Evolutionary conservation across 1,284 basidiomycete genomes (phyloP).

Genomic region (Irpex sp.): DNA sequence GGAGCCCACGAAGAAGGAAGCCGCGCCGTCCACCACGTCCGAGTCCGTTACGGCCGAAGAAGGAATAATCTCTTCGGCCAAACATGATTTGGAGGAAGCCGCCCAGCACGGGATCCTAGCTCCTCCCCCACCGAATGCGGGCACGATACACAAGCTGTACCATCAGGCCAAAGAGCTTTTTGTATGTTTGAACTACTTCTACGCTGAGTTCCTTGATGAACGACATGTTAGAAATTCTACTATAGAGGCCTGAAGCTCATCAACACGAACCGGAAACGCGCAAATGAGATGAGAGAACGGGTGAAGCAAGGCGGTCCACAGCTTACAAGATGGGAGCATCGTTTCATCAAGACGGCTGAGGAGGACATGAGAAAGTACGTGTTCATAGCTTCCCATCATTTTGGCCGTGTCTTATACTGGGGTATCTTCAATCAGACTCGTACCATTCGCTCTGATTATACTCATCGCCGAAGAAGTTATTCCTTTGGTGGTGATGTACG

Average conservation of each 20-base stretch:
- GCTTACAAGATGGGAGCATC: constrained; percentile 59
- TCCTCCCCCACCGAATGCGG: constrained; percentile 60
- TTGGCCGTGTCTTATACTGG: not conserved
- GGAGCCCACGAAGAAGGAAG: not conserved
- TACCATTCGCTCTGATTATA: constrained; percentile 78
- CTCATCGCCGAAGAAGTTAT: constrained; percentile 79
- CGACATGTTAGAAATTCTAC: constrained; percentile 68
- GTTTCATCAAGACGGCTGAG: constrained; percentile 61
- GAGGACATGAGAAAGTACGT: constrained; percentile 68
- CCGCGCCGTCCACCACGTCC: not conserved
- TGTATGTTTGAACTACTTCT: constrained; percentile 33
- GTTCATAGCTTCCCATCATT: not conserved
- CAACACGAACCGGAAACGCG: constrained; percentile 53
- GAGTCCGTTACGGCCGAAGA: constrained; percentile 6
- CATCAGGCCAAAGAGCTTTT: constrained; percentile 72
- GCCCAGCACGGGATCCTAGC: constrained; percentile 61
- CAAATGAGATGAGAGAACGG: constrained; percentile 49
- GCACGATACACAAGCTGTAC: constrained; percentile 47
- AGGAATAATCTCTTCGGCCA: constrained; percentile 43
- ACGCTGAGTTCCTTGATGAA: constrained; percentile 10
- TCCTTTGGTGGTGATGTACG: constrained; percentile 82
- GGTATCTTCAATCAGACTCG: constrained; percentile 47
- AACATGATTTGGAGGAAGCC: constrained; percentile 63
- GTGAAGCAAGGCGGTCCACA: constrained; percentile 52
- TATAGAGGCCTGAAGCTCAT: constrained; percentile 69